Conservation (phyloP, 331 rosid species). For the Phaseolus coccineus region DNA sequence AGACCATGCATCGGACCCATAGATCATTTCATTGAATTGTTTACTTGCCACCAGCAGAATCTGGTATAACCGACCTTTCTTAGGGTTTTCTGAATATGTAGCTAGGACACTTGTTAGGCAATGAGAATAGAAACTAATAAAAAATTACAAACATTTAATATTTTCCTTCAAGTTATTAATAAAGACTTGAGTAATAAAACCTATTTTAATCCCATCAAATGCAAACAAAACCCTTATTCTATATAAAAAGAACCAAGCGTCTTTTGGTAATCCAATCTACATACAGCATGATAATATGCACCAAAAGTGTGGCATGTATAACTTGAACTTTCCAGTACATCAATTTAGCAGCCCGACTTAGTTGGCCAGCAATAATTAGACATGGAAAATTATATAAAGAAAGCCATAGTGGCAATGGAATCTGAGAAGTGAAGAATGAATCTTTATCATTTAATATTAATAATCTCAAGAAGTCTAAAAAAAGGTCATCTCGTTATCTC, state of each 20-base stretch:
- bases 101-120: not conserved
- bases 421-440: conserved; percentile 8
- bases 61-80: conserved; percentile 21
- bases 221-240: not conserved
- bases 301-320: not conserved
- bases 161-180: not conserved
- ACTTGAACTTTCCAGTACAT: not conserved
- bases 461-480: not conserved
- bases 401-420: not conserved
- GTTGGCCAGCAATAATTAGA: not conserved
- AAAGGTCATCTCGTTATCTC: not conserved
- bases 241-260: not conserved
- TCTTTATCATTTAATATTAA: conserved; percentile 18
- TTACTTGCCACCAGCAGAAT: conserved; percentile 15
- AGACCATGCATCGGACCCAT: conserved; percentile 29
- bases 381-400: not conserved
- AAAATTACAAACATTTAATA: not conserved
- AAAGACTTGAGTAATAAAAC: not conserved
- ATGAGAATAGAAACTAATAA: not conserved
- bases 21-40: conserved; percentile 5
- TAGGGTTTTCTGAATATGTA: not conserved
- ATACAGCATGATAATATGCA: not conserved
- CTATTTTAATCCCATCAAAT: not conserved
- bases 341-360: not conserved
- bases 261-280: not conserved